phyloP scores from a whole-genome alignment of 257 asterid genomes.

The Nicotiana obtusifolia region DNA sequence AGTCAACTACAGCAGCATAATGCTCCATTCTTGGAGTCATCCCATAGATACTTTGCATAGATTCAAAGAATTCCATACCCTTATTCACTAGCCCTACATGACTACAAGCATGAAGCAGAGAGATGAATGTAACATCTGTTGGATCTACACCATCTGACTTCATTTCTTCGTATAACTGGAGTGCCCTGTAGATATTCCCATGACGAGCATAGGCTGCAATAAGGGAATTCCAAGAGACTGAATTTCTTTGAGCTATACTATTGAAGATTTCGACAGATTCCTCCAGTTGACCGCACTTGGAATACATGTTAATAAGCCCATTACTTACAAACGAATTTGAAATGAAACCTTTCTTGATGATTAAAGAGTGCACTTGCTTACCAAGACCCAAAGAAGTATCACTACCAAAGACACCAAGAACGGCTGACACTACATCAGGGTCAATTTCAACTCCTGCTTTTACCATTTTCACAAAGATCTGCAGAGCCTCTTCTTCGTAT shows the following conservation, averaged over 20 bases:
- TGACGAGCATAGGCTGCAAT: conserved; percentile 86
- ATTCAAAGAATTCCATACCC: conserved; percentile 63
- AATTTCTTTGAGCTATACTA: conserved; percentile 42
- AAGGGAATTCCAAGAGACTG: conserved; percentile 80
- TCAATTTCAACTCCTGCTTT: conserved; percentile 48
- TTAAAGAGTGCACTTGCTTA: conserved; percentile 62
- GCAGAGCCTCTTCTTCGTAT: conserved; percentile 65
- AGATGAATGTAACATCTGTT: conserved; percentile 68
- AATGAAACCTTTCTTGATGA: conserved; percentile 52
- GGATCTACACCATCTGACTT: conserved; percentile 38
- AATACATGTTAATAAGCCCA: conserved; percentile 79
- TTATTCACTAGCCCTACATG: conserved; percentile 58
- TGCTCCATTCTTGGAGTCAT: conserved; percentile 78
- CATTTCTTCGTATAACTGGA: conserved; percentile 54
- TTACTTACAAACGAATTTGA: conserved; percentile 52
- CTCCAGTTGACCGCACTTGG: conserved; percentile 69
- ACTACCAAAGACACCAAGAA: conserved; percentile 59
- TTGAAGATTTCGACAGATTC: conserved; percentile 48
- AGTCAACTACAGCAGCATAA: conserved; percentile 71
- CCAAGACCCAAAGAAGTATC: conserved; percentile 61
- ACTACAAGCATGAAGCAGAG: conserved; percentile 80
- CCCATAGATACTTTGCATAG: conserved; percentile 45
- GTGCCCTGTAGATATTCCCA: conserved; percentile 55
- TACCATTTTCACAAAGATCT: conserved; percentile 57
- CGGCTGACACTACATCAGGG: conserved; percentile 52